Conservation (phyloP, 2,329 filamentous ascomycete genomes). For the Neospermospora avenae region DNA sequence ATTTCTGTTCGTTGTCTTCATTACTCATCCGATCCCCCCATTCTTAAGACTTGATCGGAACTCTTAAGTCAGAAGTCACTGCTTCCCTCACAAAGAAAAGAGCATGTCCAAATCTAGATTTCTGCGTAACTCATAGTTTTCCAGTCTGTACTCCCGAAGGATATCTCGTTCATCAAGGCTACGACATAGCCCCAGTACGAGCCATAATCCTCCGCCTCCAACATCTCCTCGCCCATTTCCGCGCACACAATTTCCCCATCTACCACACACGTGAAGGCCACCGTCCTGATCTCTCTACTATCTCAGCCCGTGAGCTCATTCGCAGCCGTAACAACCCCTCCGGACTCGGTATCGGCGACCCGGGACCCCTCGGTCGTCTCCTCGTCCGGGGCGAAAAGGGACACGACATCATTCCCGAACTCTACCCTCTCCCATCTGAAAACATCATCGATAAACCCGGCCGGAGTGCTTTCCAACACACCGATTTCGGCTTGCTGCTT, state of each 20-base stretch:
- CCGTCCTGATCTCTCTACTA: constrained; percentile 52
- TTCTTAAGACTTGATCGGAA: no score
- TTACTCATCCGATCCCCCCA: no score
- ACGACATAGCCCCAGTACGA: constrained; percentile 39
- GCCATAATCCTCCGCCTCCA: constrained; percentile 44
- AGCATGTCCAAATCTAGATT: background rate
- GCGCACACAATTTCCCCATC: constrained; percentile 40
- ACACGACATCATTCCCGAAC: constrained; percentile 51
- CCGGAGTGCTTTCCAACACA: constrained; percentile 39
- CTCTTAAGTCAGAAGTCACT: background rate
- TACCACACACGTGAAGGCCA: constrained; percentile 53
- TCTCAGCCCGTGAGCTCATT: constrained; percentile 51
- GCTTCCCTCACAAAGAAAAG: background rate
- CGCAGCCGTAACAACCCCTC: constrained; percentile 50
- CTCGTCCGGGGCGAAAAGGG: constrained; percentile 55
- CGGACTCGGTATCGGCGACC: constrained; percentile 48
- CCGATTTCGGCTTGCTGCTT: constrained; percentile 36
- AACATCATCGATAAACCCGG: constrained; percentile 37
- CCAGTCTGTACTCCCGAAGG: constrained; percentile 43
- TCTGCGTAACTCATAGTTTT: constrained; percentile 14
- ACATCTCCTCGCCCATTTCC: constrained; percentile 41
- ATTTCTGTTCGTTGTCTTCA: no score
- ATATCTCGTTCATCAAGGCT: constrained; percentile 48
- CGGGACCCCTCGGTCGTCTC: constrained; percentile 54
- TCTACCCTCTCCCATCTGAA: constrained; percentile 30